A percentile compares a stretch with the other conserved stretches of the same genome.
Conservation (phyloP, 306 rosid species). For the Trifolium dubium region DNA sequence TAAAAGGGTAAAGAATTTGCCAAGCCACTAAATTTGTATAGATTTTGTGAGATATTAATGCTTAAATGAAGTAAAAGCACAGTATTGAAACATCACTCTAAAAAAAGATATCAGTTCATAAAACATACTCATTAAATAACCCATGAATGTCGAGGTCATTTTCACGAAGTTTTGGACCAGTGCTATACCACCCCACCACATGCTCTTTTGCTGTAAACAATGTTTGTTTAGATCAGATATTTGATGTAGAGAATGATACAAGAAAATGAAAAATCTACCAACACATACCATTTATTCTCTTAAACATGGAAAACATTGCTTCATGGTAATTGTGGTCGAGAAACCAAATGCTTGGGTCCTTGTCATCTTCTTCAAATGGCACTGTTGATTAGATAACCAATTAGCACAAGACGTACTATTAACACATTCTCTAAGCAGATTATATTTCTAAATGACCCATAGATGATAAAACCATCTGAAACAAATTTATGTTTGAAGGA, state of each 20-base stretch:
- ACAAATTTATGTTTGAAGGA: background rate
- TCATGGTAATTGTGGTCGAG: constrained; percentile 94
- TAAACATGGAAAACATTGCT: constrained; percentile 92
- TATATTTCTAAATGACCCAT: constrained; percentile 3
- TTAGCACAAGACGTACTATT: constrained; percentile 18
- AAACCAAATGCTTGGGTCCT: constrained; percentile 93
- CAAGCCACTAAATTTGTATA: background rate
- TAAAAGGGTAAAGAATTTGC: background rate
- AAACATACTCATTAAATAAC: constrained; percentile 71
- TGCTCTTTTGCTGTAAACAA: constrained; percentile 79
- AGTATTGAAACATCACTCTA: constrained; percentile 21
- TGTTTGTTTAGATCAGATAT: constrained; percentile 23
- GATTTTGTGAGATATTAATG: background rate
- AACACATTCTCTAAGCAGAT: background rate
- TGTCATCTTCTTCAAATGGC: constrained; percentile 95
- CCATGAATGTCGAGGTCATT: constrained; percentile 89
- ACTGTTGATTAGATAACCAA: constrained; percentile 54
- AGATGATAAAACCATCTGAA: constrained; percentile 10
- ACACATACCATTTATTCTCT: constrained; percentile 85
- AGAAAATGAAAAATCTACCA: background rate
- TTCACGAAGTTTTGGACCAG: constrained; percentile 88
- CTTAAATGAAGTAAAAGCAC: background rate
- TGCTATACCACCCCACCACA: constrained; percentile 93
- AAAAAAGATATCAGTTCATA: constrained; percentile 44
- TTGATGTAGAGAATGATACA: background rate